Evolutionary conservation across 2,329 filamentous ascomycete genomes (phyloP), one percentile per base, ranked within the genome.

Genomic region (Colletotrichum sp.): DNA sequence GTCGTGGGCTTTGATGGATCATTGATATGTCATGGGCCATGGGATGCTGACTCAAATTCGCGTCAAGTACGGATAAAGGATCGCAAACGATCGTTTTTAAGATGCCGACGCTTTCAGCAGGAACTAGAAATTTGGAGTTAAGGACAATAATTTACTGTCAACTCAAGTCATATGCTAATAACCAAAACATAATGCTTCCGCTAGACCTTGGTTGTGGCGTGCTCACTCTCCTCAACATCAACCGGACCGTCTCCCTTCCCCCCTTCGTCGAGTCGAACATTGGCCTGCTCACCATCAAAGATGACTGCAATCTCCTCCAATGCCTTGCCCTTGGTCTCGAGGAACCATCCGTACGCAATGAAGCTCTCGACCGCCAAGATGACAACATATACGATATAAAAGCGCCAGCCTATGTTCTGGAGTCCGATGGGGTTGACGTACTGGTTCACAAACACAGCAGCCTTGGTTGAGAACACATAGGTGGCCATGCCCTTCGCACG

Each of bases 261-360:
- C 3, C 28, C 26, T 28, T 77, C 75, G 2, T 57, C 30, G 12
- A 67, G 16, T 18, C 69, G 52, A 12, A 76, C 69, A 44, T 78
- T 72, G 8, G 74, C 78, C 8, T 71, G 62, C 32, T 80, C 78
- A 16, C 89, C 89, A 2, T 89, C 89, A 79, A 92, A 92, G 3
- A 92, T 83, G 28, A 90, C 78, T 78, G 91, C 90, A 76, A 92
- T 92, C 72, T 92, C 90, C 78, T 92, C 90, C 3, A 92, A 72
- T 0, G 82, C 79, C 21, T 80, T 82, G 26, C 88, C 85, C 77
- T 89, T 89, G 0, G 89, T 90, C 81, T 90, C 89, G 21, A 86
- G 86, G 80, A 92, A 92, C 79, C 78, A 81, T 0, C 79, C 79
- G 21, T 81, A 84, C 2, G 80, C 80, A 67, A 90, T 80, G 62